Base-by-base conservation (phyloP, 129 eudicot genomes). In the Pittosporum tobira region DNA sequence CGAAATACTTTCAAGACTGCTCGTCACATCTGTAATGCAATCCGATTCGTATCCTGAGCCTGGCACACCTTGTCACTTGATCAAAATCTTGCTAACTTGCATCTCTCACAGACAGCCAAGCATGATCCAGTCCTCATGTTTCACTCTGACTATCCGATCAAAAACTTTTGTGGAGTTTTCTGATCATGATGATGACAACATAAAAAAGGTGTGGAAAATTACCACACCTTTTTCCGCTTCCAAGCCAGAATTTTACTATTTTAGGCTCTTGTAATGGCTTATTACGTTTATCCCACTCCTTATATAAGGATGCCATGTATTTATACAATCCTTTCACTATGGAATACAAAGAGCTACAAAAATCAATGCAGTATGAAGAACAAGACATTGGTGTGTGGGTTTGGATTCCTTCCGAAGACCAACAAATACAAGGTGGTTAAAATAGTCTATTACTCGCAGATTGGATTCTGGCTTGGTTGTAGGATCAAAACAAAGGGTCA, bases 251-350 rank as follows among this genome's bases (percentile, higher is more conserved):
- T 80, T n/a, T 77, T 48, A 57, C 57, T 37, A 67, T 84, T 12
- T 38, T 80, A 20, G 87, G 81, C 12, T 84, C 94, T 1, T 80
- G 81, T 59, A 71, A 84, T 54, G 87, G 94, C 9, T 62, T 84
- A 62, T 54, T 80, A 48, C 80, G 94, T 70, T 43, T 80, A 50
- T 66, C 26, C 1, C 78, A 74, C 50, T 70, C 84, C 0, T 62
- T 79, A 11, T 77, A 61, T 30, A 68, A 54, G 16, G 81, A 80
- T 45, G 62, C 79, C 1, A 38, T 84, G 1, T 84, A 53, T 27
- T 14, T 84, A 22, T 80, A 73, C 62, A 84, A 84, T 62, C 87
- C 94, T 31, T 80, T 84, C 37, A 84, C 84, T 13, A 62, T 75
- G 46, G 56, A 74, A 48, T 57, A 74, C 62, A 38, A 42, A 47